A percentile compares a stretch with the other conserved stretches of the same genome.
These are phyloP conservation scores for Alnus rubra DNA, from an alignment of 306 rosid species.

Conservation along the genomic window DNA sequence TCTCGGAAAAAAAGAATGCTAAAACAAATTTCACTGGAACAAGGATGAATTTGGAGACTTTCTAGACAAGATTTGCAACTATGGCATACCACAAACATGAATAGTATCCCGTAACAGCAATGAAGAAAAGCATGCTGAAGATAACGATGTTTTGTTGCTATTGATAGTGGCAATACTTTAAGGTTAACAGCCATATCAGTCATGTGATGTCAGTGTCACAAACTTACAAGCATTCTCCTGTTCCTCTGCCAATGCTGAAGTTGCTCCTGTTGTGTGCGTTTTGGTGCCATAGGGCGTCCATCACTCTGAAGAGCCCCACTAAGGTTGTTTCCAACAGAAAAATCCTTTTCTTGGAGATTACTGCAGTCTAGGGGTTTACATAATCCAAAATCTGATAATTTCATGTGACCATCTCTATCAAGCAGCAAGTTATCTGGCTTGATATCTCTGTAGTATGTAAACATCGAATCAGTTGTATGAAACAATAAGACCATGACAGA, in stretches of 20 bases:
- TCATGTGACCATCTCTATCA: constrained; percentile 93
- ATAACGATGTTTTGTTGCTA: not conserved
- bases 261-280: constrained; percentile 97
- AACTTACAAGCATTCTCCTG: constrained; percentile 96
- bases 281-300: constrained; percentile 86
- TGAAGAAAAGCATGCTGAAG: constrained; percentile 8
- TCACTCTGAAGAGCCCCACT: constrained; percentile 95
- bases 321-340: constrained; percentile 70
- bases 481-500: constrained; percentile 23
- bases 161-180: constrained; percentile 25
- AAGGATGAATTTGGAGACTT: constrained; percentile 11
- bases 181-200: constrained; percentile 21
- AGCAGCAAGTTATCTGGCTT: constrained; percentile 98
- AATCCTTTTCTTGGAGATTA: constrained; percentile 93
- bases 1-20: not conserved
- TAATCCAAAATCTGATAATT: constrained; percentile 93
- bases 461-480: constrained; percentile 26
- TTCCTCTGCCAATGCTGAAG: constrained; percentile 98
- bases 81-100: constrained; percentile 12
- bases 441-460: constrained; percentile 72
- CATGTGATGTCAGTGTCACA: constrained; percentile 16
- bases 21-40: constrained; percentile 13
- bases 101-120: constrained; percentile 15
- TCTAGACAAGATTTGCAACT: constrained; percentile 17
- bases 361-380: constrained; percentile 97